These are phyloP conservation scores for Gossypium sturtianum DNA, from an alignment of 345 rosid species.

Conservation along the genomic window DNA sequence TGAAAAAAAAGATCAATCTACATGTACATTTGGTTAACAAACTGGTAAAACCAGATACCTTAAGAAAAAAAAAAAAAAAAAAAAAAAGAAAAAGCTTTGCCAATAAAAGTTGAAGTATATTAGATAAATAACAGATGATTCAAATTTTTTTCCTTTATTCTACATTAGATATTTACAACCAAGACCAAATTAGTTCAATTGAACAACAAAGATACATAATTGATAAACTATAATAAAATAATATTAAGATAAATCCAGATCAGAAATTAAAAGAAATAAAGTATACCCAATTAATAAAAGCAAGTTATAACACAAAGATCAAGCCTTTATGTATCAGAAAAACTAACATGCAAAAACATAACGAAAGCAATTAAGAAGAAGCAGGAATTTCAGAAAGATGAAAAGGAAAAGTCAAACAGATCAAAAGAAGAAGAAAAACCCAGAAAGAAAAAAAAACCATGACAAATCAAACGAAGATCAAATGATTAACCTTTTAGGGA, in stretches of 20 bases:
- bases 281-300: not conserved
- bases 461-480: not conserved
- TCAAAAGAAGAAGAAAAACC: not conserved
- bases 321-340: not conserved
- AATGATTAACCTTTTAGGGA: slow-evolving; percentile 9
- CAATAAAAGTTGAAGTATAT: not conserved
- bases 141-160: not conserved
- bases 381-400: not conserved
- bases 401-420: slow-evolving; percentile 14
- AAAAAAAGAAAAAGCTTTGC: too few species aligned
- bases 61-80: too few species aligned
- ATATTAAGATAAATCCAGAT: not conserved
- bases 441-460: slow-evolving; percentile 7
- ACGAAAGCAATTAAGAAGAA: not conserved
- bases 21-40: too few species aligned
- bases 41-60: too few species aligned
- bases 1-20: not conserved
- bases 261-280: not conserved
- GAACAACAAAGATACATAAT: not conserved
- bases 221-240: not conserved
- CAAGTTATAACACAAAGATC: not conserved
- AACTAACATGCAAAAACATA: slow-evolving; percentile 3
- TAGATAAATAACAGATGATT: not conserved
- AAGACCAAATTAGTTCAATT: not conserved
- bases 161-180: not conserved